Evolutionary conservation across 2,329 filamentous ascomycete species (phyloP).

Genomic region (Colletotrichum tropicicola): DNA sequence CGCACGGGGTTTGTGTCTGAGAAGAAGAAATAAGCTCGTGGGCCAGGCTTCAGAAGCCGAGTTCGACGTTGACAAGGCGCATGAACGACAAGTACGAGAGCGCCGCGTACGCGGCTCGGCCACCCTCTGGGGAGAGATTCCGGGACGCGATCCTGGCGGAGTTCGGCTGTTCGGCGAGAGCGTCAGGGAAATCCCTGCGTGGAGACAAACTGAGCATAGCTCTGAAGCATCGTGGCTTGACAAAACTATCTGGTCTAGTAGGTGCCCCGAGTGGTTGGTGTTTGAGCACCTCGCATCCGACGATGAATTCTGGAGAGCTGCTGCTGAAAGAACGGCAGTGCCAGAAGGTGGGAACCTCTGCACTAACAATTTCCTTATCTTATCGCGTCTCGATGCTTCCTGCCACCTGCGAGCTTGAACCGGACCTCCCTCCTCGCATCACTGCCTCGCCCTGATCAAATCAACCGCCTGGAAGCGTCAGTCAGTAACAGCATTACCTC

Average conservation of each 20-base stretch:
- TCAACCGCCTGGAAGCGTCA: neutral
- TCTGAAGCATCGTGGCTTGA: no score
- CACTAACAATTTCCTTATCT: neutral
- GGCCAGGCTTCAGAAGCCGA: neutral
- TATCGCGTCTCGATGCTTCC: no score
- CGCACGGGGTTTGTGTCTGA: no score
- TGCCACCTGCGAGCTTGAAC: no score
- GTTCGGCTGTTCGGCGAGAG: neutral
- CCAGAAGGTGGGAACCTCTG: no score
- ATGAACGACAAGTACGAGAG: neutral
- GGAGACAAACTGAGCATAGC: no score
- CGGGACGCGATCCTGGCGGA: neutral
- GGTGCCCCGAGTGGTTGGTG: no score
- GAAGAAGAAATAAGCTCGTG: neutral
- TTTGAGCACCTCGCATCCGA: neutral
- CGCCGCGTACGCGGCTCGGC: neutral
- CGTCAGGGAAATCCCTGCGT: neutral
- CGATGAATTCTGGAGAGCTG: neutral
- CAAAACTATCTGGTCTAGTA: no score
- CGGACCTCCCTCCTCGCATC: neutral
- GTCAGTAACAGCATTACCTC: fast-evolving
- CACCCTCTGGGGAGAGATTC: neutral
- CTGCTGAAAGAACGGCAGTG: no score
- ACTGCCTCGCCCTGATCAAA: neutral
- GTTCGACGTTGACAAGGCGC: neutral